These are phyloP conservation scores for Neurospora pannonica DNA, from an alignment of 495 filamentous ascomycete species.

Conservation along the genomic window DNA sequence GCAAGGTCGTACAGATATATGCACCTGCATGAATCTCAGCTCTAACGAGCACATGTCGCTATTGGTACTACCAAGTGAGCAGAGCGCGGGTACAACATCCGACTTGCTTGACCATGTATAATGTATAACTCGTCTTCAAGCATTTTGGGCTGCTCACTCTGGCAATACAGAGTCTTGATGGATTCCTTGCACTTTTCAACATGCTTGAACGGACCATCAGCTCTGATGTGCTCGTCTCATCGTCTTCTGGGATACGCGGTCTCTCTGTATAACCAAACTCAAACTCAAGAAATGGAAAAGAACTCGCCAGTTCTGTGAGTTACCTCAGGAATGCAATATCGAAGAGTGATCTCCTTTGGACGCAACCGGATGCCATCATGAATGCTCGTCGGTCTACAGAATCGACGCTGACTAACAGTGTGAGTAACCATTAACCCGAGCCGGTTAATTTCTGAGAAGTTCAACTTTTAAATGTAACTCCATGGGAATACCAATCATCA, in stretches of 20 bases:
- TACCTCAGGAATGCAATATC: not conserved
- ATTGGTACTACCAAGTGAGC: not conserved
- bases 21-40: not conserved
- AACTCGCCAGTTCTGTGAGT: not conserved
- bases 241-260: not conserved
- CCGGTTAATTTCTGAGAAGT: not conserved
- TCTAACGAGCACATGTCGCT: not conserved
- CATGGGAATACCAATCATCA: not conserved
- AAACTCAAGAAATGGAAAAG: not conserved
- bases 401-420: not conserved
- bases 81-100: not conserved
- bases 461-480: not conserved
- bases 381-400: not conserved
- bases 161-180: not conserved
- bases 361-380: not conserved
- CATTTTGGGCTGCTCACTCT: not conserved
- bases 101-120: not conserved
- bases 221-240: not conserved
- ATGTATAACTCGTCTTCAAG: not conserved
- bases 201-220: not conserved
- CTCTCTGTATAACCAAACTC: not conserved
- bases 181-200: not conserved
- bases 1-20: not conserved
- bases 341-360: not conserved
- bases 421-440: rapidly evolving